Evolutionary conservation across 768 basidiomycete species (phyloP), one percentile per base, ranked within the genome.

Genomic region (Boletus bicolor): DNA sequence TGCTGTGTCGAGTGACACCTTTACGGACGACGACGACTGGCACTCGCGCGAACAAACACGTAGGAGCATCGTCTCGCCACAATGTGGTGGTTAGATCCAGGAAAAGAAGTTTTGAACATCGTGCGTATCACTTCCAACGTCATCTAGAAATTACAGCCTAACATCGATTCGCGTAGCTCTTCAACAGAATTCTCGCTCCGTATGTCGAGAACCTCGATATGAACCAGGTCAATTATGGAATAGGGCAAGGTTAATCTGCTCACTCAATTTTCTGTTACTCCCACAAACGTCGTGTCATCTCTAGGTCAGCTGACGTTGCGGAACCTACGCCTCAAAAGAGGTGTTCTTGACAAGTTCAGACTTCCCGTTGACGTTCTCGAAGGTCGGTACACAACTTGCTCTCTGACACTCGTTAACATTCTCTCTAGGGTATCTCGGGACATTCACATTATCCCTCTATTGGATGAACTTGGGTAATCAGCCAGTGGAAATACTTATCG

Each of bases 131-230:
- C 7, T 47, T 34, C 8, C 19, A 44, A 10, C 28, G 3, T 37
- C 35, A 7, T 49, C 47, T 21, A 42, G 46, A n/a, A 7, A 39
- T 30, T n/a, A 32, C 28, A 44, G 35, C 38, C 30, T 42, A 41
- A 53, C 45, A 17, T 46, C 26, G 30, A 30, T 15, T 19, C 9
- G 14, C 30, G 28, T 55, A 84, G 90, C 70, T 93, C 63, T 90
- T 97, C 76, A 95, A 95, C 71, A 84, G 89, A 60, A 89, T 94
- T 59, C 84, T 97, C 48, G 91, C 91, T 28, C 94, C 93, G 0
- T 98, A 98, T 81, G 89, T 98, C 61, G 93, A 94, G 77, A 96
- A 98, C 68, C 75, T 99, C 70, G 94, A 98, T 72, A 82, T 93
- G 69, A 89, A 92, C 68, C 92, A 95, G 72, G 89, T 98, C 47